phyloP scores from a whole-genome alignment of 192 early-diverging fungal species.

The Kickxella alabastrina region DNA sequence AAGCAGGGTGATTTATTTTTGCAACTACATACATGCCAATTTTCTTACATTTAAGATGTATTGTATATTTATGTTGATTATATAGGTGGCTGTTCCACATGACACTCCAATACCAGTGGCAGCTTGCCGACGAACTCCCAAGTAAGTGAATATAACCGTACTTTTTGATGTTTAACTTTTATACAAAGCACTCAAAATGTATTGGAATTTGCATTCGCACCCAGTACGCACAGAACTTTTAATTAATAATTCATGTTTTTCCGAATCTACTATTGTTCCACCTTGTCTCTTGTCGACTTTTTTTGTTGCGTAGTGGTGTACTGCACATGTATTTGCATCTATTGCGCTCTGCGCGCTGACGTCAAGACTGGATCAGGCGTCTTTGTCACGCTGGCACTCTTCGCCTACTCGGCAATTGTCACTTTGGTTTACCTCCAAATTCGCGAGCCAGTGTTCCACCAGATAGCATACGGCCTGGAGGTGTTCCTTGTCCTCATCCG shows the following conservation, averaged over 20 bases:
- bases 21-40: neutral
- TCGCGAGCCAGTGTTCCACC: conserved; percentile 69
- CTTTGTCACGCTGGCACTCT: conserved; percentile 47
- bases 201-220: no score
- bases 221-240: no score
- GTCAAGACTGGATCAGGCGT: conserved; percentile 40
- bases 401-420: conserved; percentile 54
- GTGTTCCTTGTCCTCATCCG: conserved; percentile 53
- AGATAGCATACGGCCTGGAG: conserved; percentile 57
- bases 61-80: neutral
- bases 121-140: conserved; percentile 78
- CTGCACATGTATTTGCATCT: conserved; percentile 54
- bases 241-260: no score
- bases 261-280: no score
- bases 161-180: no score
- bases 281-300: no score
- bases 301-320: conserved; percentile 65
- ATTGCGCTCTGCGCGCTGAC: conserved; percentile 52
- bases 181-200: no score
- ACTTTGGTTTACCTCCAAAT: conserved; percentile 61
- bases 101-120: conserved; percentile 67
- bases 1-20: no score
- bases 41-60: neutral
- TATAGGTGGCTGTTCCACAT: conserved; percentile 70
- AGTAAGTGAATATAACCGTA: conserved; percentile 54